These are phyloP conservation scores for Arthrobotrys iridis DNA, from an alignment of 2,329 filamentous ascomycete species.

Conservation along the genomic window DNA sequence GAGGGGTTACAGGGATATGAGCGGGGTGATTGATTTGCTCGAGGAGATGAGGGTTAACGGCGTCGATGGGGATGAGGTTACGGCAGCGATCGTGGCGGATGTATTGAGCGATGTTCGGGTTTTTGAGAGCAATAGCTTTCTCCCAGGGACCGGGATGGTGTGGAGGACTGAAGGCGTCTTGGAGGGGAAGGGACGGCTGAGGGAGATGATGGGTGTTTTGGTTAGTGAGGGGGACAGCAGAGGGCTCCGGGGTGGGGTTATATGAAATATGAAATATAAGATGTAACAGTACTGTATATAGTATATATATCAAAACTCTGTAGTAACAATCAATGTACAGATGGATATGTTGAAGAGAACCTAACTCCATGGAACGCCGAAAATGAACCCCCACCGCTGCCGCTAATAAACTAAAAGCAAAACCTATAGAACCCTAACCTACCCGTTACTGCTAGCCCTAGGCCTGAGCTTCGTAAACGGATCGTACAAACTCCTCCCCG, in stretches of 20 bases:
- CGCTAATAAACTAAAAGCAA: background rate
- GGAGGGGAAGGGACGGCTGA: constrained; percentile 46
- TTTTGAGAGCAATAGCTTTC: constrained; percentile 41
- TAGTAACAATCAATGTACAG: too few species aligned
- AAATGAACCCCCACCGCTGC: background rate
- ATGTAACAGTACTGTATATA: background rate
- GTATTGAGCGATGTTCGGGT: constrained; percentile 44
- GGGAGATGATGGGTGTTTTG: constrained; percentile 22
- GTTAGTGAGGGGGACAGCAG: constrained; percentile 35
- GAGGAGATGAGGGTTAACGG: constrained; percentile 58
- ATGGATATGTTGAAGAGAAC: too few species aligned
- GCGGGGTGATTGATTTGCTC: constrained; percentile 55
- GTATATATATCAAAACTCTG: too few species aligned
- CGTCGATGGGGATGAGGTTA: constrained; percentile 55
- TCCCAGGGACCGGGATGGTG: constrained; percentile 49
- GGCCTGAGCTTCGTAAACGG: constrained; percentile 44
- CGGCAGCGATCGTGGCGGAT: constrained; percentile 53
- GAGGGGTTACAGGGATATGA: constrained; percentile 57
- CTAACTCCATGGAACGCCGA: background rate
- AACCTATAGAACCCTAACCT: background rate
- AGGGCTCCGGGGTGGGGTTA: background rate
- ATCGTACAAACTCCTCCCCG: constrained; percentile 38
- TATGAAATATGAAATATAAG: background rate
- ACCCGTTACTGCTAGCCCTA: constrained; percentile 48
- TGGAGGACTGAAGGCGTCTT: constrained; percentile 48